These are phyloP conservation scores for Rasamsonia emersonii DNA, from an alignment of 2,329 filamentous ascomycete species.

Conservation along the genomic window DNA sequence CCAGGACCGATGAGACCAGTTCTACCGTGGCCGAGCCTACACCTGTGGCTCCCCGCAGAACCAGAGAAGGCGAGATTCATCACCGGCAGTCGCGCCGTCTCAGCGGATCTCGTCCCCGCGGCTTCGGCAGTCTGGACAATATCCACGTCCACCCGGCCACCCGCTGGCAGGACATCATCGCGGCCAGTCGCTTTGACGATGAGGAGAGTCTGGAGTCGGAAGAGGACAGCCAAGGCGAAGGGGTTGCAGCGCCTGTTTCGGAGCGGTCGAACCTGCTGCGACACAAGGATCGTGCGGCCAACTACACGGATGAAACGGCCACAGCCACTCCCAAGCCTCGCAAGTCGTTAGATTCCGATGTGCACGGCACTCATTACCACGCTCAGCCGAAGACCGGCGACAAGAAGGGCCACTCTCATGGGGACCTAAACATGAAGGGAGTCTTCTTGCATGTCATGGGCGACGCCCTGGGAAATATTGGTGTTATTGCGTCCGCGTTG, in stretches of 20 bases:
- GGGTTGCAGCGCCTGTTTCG: conserved; percentile 41
- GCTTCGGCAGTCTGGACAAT: conserved; percentile 52
- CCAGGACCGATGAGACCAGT: conserved; percentile 18
- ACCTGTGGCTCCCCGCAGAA: conserved; percentile 24
- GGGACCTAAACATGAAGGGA: conserved; percentile 86
- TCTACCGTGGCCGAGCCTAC: conserved; percentile 17
- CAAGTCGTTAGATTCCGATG: conserved; percentile 21
- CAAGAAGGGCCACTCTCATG: conserved; percentile 44
- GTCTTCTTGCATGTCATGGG: conserved; percentile 56
- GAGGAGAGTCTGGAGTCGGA: conserved; percentile 47
- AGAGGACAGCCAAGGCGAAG: conserved; percentile 45
- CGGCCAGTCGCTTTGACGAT: conserved; percentile 58
- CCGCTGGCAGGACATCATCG: conserved; percentile 87
- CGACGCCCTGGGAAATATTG: conserved; percentile 40
- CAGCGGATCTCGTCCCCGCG: conserved; percentile 49
- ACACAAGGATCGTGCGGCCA: conserved; percentile 32
- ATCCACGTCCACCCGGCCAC: conserved; percentile 82
- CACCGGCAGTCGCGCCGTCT: conserved; percentile 24
- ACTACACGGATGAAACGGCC: conserved; percentile 24
- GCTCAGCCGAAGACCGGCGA: conserved; percentile 56
- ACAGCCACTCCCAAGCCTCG: conserved; percentile 7
- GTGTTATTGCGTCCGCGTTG: conserved; percentile 56
- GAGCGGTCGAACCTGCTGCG: conserved; percentile 31
- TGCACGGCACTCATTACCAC: conserved; percentile 71
- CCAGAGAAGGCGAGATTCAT: conserved; percentile 17